These are phyloP conservation scores for Clonostachys rosea DNA, from an alignment of 2,329 filamentous ascomycete genomes.

Conservation along the genomic window DNA sequence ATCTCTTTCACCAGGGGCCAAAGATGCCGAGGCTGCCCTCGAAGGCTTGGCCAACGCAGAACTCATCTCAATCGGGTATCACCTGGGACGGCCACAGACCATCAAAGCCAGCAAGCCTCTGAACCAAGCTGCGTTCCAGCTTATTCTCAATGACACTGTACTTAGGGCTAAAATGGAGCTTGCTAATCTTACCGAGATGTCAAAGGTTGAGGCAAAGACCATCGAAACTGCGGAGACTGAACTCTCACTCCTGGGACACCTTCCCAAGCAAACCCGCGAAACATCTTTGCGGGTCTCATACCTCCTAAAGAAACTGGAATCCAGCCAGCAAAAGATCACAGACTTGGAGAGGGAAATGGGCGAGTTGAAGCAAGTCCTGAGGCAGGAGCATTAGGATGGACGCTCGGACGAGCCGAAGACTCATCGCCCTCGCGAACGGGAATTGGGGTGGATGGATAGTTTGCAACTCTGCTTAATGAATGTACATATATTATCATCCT, in stretches of 20 bases:
- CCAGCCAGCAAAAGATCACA: constrained; percentile 71
- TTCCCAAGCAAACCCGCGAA: constrained; percentile 69
- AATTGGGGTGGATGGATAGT: no score
- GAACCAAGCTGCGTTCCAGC: constrained; percentile 76
- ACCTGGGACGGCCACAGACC: constrained; percentile 70
- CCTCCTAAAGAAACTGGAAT: constrained; percentile 67
- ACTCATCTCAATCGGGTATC: constrained; percentile 70
- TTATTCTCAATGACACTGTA: constrained; percentile 66
- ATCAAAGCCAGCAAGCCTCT: constrained; percentile 83
- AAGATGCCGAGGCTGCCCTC: constrained; percentile 69
- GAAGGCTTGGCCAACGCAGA: constrained; percentile 81
- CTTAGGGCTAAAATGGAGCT: constrained; percentile 71
- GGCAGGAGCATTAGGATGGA: constrained; percentile 13
- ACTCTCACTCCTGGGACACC: constrained; percentile 61
- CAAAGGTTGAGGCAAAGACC: constrained; percentile 65
- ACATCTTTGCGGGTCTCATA: constrained; percentile 63
- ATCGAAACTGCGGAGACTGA: constrained; percentile 81
- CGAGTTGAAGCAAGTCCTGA: constrained; percentile 62
- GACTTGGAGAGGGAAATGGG: constrained; percentile 69
- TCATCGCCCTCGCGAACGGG: no score
- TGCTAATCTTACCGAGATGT: constrained; percentile 62
- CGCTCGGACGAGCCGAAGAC: no score
- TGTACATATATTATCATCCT: no score
- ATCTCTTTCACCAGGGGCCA: constrained; percentile 37
- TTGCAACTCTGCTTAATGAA: no score